A percentile compares a stretch with the other conserved stretches of the same genome.
Evolutionary conservation across 1,284 basidiomycete genomes (phyloP).

Genomic region (Naganishia albida): DNA sequence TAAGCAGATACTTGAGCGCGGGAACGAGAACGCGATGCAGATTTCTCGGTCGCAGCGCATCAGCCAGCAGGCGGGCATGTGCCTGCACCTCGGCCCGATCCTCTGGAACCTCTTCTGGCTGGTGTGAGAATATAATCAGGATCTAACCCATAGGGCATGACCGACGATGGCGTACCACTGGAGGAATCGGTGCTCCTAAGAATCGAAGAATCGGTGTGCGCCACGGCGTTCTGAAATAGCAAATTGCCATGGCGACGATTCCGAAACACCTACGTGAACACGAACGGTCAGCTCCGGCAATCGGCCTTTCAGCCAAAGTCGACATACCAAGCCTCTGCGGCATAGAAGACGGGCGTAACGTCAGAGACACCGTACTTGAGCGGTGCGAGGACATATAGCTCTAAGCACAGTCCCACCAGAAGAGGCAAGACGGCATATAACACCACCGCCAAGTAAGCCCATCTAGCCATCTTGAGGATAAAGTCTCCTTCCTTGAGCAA

Average conservation of each 20-base stretch:
- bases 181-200: conserved; percentile 7
- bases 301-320: background rate
- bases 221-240: background rate
- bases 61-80: conserved; percentile 6
- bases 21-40: conserved; percentile 15
- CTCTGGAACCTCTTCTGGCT: conserved; percentile 5
- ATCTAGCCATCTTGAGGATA: conserved; percentile 8
- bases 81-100: conserved; percentile 1
- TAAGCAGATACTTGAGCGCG: conserved; percentile 7
- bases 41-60: conserved; percentile 11
- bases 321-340: conserved; percentile 32
- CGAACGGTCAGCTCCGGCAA: background rate
- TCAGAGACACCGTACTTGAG: conserved; percentile 32
- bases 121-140: background rate
- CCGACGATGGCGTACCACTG: background rate
- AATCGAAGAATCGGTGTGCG: conserved; percentile 11
- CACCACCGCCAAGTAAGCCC: conserved; percentile 15
- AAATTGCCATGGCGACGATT: conserved; percentile 20
- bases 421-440: conserved; percentile 23
- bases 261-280: conserved; percentile 22
- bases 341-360: conserved; percentile 34
- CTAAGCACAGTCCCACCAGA: conserved; percentile 24
- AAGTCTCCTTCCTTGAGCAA: conserved; percentile 20
- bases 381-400: conserved; percentile 34
- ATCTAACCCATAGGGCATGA: background rate